Conservation (phyloP, 495 filamentous ascomycete species). For the Penicillium dipodomyicola region DNA sequence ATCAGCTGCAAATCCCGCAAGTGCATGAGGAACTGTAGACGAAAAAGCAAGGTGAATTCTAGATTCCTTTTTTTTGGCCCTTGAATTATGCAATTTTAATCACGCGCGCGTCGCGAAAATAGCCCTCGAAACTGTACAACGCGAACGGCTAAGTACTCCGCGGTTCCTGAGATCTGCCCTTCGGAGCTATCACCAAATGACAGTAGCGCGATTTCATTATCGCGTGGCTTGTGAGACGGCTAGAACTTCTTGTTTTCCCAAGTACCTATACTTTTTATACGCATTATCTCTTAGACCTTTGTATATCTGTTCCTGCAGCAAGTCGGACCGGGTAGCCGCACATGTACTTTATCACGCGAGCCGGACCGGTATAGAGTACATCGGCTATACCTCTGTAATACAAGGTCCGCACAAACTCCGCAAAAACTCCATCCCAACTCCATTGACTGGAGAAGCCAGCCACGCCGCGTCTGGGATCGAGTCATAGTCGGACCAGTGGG, state of each 20-base stretch:
- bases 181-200: conserved; percentile 9
- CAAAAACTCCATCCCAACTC: conserved; percentile 9
- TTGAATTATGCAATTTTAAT: background rate
- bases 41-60: conserved; percentile 6
- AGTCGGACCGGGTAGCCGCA: conserved; percentile 9
- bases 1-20: conserved; percentile 20
- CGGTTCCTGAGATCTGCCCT: conserved; percentile 9
- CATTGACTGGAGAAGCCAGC: conserved; percentile 18
- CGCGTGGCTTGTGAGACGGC: conserved; percentile 4
- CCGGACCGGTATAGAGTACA: conserved; percentile 1
- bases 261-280: background rate
- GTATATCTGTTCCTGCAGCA: conserved; percentile 6
- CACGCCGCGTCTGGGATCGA: conserved; percentile 18
- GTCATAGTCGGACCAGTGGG: conserved; percentile 11
- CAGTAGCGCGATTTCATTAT: conserved; percentile 24
- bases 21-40: conserved; percentile 3
- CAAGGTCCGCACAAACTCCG: conserved; percentile 10
- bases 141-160: conserved; percentile 16
- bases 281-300: background rate
- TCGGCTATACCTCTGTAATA: conserved; percentile 10
- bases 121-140: conserved; percentile 9
- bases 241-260: background rate
- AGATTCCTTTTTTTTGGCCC: background rate
- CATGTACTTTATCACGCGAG: background rate
- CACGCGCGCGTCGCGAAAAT: conserved; percentile 11